phyloP scores from a whole-genome alignment of 805 yeast species.

The Schwanniomyces polymorphus region DNA sequence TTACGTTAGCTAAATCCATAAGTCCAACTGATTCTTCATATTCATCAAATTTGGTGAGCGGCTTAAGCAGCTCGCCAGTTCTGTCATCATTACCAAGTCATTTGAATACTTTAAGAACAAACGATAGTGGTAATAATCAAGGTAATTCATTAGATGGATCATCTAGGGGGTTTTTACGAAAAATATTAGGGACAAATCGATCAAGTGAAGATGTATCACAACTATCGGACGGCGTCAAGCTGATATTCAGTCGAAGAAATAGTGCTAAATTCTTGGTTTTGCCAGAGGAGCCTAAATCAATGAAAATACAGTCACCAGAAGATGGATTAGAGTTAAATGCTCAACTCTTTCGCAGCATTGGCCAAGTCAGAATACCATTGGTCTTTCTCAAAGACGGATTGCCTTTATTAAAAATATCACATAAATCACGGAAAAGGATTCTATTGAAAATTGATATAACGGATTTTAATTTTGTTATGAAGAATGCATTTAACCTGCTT shows the following conservation, averaged over 20 bases:
- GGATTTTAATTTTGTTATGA: conserved; percentile 56
- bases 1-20: neutral
- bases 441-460: conserved; percentile 56
- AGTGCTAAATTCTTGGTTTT: neutral
- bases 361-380: conserved; percentile 37
- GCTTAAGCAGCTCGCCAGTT: conserved; percentile 17
- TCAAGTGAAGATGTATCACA: conserved; percentile 9
- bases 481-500: conserved; percentile 26
- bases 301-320: neutral
- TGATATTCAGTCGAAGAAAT: conserved; percentile 4
- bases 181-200: conserved; percentile 8
- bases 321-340: conserved; percentile 10
- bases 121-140: conserved; percentile 10
- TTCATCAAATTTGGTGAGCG: neutral
- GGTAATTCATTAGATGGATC: conserved; percentile 1
- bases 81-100: conserved; percentile 22
- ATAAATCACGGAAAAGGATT: conserved; percentile 63
- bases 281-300: neutral
- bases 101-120: conserved; percentile 20
- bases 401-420: conserved; percentile 66
- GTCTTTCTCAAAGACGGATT: conserved; percentile 57
- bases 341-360: conserved; percentile 10
- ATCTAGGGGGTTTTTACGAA: conserved; percentile 9
- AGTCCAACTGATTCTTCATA: conserved; percentile 8
- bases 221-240: neutral